Conservation (phyloP, 75 land plant species). For the Pinus albicaulis region DNA sequence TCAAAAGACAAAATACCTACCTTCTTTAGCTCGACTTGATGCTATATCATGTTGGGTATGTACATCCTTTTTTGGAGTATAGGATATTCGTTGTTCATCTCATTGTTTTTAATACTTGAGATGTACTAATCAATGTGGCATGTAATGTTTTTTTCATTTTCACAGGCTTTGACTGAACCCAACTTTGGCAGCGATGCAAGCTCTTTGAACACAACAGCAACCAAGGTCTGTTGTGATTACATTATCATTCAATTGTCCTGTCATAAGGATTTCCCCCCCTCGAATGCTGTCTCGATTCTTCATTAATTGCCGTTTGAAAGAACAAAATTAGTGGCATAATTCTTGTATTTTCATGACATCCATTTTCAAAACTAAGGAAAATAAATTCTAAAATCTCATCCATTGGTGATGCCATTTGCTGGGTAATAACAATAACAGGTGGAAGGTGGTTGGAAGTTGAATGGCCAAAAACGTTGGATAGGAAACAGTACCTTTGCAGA, state of each 20-base stretch:
- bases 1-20: slow-evolving; percentile 82
- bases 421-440: slow-evolving; percentile 35
- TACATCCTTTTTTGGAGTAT: neutral
- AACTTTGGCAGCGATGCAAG: slow-evolving; percentile 95
- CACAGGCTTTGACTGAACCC: slow-evolving; percentile 87
- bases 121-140: neutral
- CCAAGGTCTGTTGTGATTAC: slow-evolving; percentile 45
- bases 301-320: neutral
- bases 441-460: slow-evolving; percentile 79
- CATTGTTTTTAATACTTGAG: neutral
- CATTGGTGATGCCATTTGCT: neutral
- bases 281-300: neutral
- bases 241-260: neutral
- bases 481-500: slow-evolving; percentile 96
- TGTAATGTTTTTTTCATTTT: neutral
- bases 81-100: neutral
- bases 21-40: slow-evolving; percentile 68
- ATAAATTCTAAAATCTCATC: neutral
- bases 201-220: slow-evolving; percentile 74
- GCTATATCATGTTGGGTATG: slow-evolving; percentile 78
- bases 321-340: neutral
- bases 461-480: slow-evolving; percentile 94
- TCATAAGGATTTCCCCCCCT: neutral
- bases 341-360: neutral
- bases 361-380: neutral